These are phyloP conservation scores for Pelargonium nanum DNA, from an alignment of 345 rosid genomes.

Conservation along the genomic window DNA sequence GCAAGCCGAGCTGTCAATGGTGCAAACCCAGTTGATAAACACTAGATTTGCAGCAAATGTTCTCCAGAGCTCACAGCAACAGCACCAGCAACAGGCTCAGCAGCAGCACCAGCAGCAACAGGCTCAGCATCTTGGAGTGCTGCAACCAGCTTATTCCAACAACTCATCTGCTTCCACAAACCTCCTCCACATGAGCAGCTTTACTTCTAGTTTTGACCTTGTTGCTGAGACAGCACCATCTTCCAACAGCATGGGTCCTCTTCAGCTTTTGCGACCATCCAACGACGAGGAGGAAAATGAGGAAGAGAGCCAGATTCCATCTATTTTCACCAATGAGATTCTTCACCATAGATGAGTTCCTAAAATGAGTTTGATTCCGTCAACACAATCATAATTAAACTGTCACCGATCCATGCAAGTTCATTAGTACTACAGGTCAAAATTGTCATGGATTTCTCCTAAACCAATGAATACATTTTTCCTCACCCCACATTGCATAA, in stretches of 20 bases:
- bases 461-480: not conserved
- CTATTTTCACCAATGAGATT: slow-evolving; percentile 26
- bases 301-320: slow-evolving; percentile 41
- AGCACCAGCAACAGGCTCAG: slow-evolving; percentile 31
- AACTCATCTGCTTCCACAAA: slow-evolving; percentile 79
- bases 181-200: slow-evolving; percentile 44
- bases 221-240: slow-evolving; percentile 39
- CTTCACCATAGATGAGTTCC: slow-evolving; percentile 32
- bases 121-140: slow-evolving; percentile 15
- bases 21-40: slow-evolving; percentile 65
- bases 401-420: not conserved
- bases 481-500: not conserved
- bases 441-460: not conserved
- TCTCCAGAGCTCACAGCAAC: slow-evolving; percentile 41
- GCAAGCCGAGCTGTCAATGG: slow-evolving; percentile 77
- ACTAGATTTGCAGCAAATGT: slow-evolving; percentile 62
- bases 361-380: not conserved
- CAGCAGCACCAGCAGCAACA: slow-evolving; percentile 25
- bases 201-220: slow-evolving; percentile 40
- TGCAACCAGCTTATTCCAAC: slow-evolving; percentile 83
- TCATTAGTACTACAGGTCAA: not conserved
- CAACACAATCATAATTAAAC: not conserved
- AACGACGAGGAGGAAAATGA: slow-evolving; percentile 58
- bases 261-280: slow-evolving; percentile 29
- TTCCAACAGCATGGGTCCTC: slow-evolving; percentile 42